Evolutionary conservation across 345 rosid genomes (phyloP), one percentile per base, ranked within the genome.

Genomic region (Leavenworthia alabamica): DNA sequence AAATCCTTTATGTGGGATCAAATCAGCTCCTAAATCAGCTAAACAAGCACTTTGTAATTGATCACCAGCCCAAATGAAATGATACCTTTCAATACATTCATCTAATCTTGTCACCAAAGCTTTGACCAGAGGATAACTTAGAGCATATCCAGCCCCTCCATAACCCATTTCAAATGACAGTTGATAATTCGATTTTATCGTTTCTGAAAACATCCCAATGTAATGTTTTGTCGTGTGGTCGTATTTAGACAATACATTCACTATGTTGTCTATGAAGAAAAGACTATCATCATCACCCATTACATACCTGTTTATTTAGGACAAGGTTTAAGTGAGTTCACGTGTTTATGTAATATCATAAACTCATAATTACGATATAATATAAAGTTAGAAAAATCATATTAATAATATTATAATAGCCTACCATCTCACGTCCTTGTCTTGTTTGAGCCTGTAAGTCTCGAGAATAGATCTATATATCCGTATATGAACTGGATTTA

Each of bases 81-180:
- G 68, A 26, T 86, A 76, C 46, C 84, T 84, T 60, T 67, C 72
- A 19, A 81, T 66, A 24, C 88, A 86, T 9, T 61, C 77, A 42
- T 86, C 90, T 1, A 82, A 9, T 41, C 19, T 69, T 5, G 64
- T 52, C 0, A 70, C 81, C 75, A 86, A 45, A 12, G 64, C 65
- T 56, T 77, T 71, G 12, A 73, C 83, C 8, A 82, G 29, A 2
- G 86, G 56, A 45, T 79, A 86, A 44, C 95, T 87, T 68, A 84
- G 37, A 55, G 84, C 90, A 64, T 76, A 79, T 9, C 95, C 90
- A 41, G 67, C 86, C 66, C 95, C 95, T 13, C 88, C 95, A 37
- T 43, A 84, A 2, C 69, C 90, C 95, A 86, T 84, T 1, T 77
- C 75, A 14, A 84, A 86, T 2, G 80, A 58, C 36, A 80, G 62